Evolutionary conservation across 2,329 filamentous ascomycete species (phyloP).

Genomic region (Trichophyton equinum): DNA sequence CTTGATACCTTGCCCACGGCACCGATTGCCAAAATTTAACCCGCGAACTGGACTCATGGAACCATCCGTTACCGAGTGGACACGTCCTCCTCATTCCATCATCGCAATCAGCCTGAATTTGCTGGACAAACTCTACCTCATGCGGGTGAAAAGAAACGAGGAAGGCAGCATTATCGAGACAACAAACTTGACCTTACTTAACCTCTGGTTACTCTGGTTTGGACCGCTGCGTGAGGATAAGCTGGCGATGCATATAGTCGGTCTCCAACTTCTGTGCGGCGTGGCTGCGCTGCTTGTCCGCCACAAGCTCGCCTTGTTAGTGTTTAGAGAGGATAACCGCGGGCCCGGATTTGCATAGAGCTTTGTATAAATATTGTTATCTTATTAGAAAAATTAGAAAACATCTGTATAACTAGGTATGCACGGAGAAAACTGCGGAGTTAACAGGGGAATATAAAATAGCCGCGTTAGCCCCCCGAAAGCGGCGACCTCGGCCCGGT

Average conservation of each 20-base stretch:
- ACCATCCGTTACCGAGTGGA: slow-evolving; percentile 70
- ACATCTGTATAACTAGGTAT: background rate
- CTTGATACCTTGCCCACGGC: slow-evolving; percentile 79
- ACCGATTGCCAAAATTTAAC: slow-evolving; percentile 83
- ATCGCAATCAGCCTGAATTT: slow-evolving; percentile 54
- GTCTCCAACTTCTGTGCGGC: slow-evolving; percentile 64
- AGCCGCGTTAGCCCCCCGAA: background rate
- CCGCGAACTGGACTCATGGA: slow-evolving; percentile 72
- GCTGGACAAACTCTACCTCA: slow-evolving; percentile 53
- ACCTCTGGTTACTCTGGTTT: slow-evolving; percentile 92
- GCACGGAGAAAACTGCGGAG: too few species aligned
- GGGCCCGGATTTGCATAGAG: slow-evolving; percentile 16
- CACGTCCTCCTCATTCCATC: slow-evolving; percentile 53
- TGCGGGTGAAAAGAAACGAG: slow-evolving; percentile 55
- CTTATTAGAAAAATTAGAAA: background rate
- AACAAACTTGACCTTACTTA: slow-evolving; percentile 84
- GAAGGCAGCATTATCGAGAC: slow-evolving; percentile 63
- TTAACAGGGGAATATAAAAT: background rate
- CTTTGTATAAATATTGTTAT: background rate
- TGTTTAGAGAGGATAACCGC: slow-evolving; percentile 81
- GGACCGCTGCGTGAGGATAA: slow-evolving; percentile 80
- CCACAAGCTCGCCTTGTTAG: slow-evolving; percentile 70
- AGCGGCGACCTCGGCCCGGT: slow-evolving; percentile 8
- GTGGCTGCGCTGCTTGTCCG: slow-evolving; percentile 73
- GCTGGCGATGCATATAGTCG: slow-evolving; percentile 64